Conservation (phyloP, 768 basidiomycete species). For the Lactarius sp. region DNA sequence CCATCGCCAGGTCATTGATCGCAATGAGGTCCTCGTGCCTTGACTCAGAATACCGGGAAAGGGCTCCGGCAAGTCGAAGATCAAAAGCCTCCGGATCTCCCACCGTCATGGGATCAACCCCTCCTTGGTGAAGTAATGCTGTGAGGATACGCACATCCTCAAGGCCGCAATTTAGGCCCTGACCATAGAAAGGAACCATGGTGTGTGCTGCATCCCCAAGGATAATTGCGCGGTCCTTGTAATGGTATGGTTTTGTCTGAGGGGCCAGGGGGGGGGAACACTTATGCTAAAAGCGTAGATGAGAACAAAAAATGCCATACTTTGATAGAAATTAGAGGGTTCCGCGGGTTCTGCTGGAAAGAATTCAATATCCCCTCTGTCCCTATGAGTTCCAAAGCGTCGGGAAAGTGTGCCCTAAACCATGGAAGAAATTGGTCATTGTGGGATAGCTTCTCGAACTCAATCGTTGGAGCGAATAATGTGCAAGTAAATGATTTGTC, state of each 20-base stretch:
- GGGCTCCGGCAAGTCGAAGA: conserved; percentile 55
- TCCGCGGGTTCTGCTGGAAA: conserved; percentile 81
- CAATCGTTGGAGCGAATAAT: conserved; percentile 79
- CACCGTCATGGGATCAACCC: conserved; percentile 47
- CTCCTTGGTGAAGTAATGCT: conserved; percentile 64
- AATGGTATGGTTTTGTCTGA: conserved; percentile 85
- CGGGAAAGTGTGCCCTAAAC: conserved; percentile 83
- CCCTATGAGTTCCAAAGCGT: conserved; percentile 83
- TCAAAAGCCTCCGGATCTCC: conserved; percentile 41
- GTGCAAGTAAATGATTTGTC: conserved; percentile 98
- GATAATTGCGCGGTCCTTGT: conserved; percentile 80
- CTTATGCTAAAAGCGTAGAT: neutral
- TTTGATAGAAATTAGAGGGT: conserved; percentile 88
- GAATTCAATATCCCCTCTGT: conserved; percentile 70
- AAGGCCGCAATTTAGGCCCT: conserved; percentile 95
- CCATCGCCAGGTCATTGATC: conserved; percentile 89
- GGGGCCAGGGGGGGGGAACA: neutral
- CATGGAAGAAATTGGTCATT: conserved; percentile 57
- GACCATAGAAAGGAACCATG: conserved; percentile 98
- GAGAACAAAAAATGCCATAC: conserved; percentile 43
- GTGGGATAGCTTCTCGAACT: conserved; percentile 62
- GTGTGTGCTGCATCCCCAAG: conserved; percentile 95
- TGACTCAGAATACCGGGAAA: conserved; percentile 73
- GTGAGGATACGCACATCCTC: conserved; percentile 93
- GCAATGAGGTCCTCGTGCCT: conserved; percentile 87